Base-by-base conservation (phyloP, 805 yeast genomes). In the Metschnikowia peoriensis region DNA sequence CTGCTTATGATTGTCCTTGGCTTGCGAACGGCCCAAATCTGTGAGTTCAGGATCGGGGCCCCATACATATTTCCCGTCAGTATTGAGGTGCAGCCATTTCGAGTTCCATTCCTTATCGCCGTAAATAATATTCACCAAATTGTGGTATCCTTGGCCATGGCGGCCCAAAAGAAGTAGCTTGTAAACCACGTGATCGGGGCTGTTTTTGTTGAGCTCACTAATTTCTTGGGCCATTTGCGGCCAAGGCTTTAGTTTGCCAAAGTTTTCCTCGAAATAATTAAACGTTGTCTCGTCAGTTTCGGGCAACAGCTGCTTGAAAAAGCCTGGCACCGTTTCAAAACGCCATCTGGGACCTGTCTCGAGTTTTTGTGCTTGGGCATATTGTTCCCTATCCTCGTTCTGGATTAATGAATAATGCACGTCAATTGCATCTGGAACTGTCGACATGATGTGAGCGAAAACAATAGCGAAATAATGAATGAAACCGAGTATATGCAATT, bases 91-190 rank as follows among this genome's bases (percentile, higher is more conserved):
- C 42, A 76, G 69, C 80, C 81, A 79, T 54, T 75, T 62, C 43
- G 68, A 69, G 51, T 77, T 72, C 82, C 82, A 79, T 12, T 59
- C 72, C 37, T 68, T 63, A 37, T 72, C 69, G 14, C 83, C 84
- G 58, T 79, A 79, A 47, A 66, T 68, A 15, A 67, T 47, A 57
- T 77, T 77, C 28, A 79, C 81, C 50, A 69, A 61, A 58, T 80
- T 80, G 59, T 80, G 84, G 60, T 59, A 78, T 1, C 84, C 84
- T 55, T 80, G 81, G 5, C 83, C 84, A 55, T 80, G 84, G 47
- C 84, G 71, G 6, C 79, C 82, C 37, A 79, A 66, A 53, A 73
- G 73, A 39, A 80, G 63, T 10, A 80, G 59, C 61, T 80, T 80
- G 64, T 78, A 80, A 7, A 54, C 50, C n/a, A 60, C 70, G 49